A percentile compares a stretch with the other conserved stretches of the same genome.
Conservation (phyloP, 257 asterid genomes). For the Ballota nigra region DNA sequence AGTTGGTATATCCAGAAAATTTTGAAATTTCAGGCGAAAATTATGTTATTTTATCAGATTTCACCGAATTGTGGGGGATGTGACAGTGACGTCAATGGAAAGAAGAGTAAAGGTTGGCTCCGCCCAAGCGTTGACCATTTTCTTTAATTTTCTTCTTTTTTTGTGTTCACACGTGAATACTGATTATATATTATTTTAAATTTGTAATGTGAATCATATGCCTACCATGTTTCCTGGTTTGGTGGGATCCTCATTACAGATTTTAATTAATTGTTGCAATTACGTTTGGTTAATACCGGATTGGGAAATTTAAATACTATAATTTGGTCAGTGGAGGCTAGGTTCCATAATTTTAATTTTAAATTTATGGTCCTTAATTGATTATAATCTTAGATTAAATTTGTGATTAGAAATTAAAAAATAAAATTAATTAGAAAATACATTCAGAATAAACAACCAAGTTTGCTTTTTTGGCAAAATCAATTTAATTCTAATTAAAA, state of each 20-base stretch:
- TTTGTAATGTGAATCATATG: background rate
- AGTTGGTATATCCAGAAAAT: background rate
- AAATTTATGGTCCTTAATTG: too few relatives aligned
- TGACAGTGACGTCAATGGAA: conserved; percentile 9
- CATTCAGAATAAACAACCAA: too few relatives aligned
- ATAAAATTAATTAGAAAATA: too few relatives aligned
- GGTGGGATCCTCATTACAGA: conserved; percentile 6
- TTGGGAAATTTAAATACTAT: background rate
- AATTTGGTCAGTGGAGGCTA: background rate
- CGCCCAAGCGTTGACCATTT: conserved; percentile 16
- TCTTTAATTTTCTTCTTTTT: background rate
- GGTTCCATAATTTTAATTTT: background rate
- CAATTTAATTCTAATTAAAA: too few relatives aligned
- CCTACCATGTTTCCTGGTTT: background rate
- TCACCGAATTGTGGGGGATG: background rate
- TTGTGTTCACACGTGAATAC: conserved; percentile 10
- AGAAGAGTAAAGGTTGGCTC: conserved; percentile 3
- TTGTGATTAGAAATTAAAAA: too few relatives aligned
- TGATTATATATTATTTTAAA: background rate
- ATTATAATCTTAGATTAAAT: too few relatives aligned
- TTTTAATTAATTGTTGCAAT: background rate
- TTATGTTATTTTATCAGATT: background rate
- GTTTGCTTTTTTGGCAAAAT: too few relatives aligned
- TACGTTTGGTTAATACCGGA: background rate
- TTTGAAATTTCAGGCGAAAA: background rate